Base-by-base conservation (phyloP, 129 eudicot species). In the Apium graveolens region DNA sequence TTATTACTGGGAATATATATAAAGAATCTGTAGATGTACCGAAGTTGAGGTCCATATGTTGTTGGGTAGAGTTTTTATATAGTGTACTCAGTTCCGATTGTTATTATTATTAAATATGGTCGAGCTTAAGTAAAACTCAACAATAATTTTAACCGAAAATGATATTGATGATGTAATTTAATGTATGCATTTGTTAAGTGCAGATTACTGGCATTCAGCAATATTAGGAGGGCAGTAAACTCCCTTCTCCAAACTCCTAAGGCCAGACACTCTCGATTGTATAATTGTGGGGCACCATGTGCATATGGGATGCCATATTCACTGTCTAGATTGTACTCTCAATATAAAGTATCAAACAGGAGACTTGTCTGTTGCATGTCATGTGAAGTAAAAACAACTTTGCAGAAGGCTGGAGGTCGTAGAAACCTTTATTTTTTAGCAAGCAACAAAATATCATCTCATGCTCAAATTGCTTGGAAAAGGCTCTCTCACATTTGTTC, bases 381-480 rank as follows among this genome's bases (percentile, higher is more conserved):
- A 31, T 73, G 26, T 77, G 81, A 86, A 82, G 79, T 83, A 42
- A 92, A 86, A 43, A 81, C 62, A 76, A 83, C 62, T 75, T 79
- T 85, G 72, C 85, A 88, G 85, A 88, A 80, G 70, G 74, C 24
- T 42, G 57, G 60, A 69, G 71, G 80, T 78, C 41, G 78, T 74
- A 85, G 55, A 79, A 85, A 78, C 55, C 37, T 79, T 31, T 79
- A 76, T 83, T 65, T 77, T 51, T 78, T 85, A n/a, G 86, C 89
- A 80, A 76, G 87, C 79, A 71, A 77, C 46, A 85, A 55, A 81
- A 75, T 92, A 29, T 83, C 94, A 62, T 82, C 38, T 60, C 96
- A 82, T 80, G 87, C 92, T 75, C 91, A 82, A 82, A 86, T 86
- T 77, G 90, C 90, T 42, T 89, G 96, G 93, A 89, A 82, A 88